Base-by-base conservation (phyloP, 139 green algal species). In the Penium margaritaceum region DNA sequence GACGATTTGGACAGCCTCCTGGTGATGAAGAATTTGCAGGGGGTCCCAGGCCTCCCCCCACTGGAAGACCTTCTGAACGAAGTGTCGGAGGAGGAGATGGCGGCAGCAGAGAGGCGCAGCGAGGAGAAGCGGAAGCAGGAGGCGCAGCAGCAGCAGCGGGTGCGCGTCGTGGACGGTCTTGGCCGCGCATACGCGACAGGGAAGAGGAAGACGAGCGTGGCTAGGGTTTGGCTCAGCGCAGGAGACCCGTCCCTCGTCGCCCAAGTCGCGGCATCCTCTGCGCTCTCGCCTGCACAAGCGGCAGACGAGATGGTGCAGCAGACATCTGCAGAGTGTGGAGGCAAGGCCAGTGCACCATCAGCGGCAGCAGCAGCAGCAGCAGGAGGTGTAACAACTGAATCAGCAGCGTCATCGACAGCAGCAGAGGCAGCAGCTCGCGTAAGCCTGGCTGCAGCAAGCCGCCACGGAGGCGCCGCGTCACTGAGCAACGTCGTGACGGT, bases 401-500 rank as follows among this genome's bases (percentile, higher is more conserved):
- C n/a, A n/a, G n/a, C n/a, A n/a, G n/a, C n/a, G n/a, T n/a, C n/a
- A n/a, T n/a, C n/a, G n/a, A n/a, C n/a, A n/a, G n/a, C n/a, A n/a
- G n/a, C n/a, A n/a, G n/a, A n/a, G n/a, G n/a, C n/a, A n/a, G n/a
- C n/a, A n/a, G n/a, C n/a, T n/a, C n/a, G n/a, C n/a, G n/a, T n/a
- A n/a, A n/a, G n/a, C n/a, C n/a, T n/a, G n/a, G n/a, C n/a, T n/a
- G n/a, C n/a, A n/a, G n/a, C n/a, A n/a, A n/a, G n/a, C n/a, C n/a
- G n/a, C n/a, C n/a, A n/a, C n/a, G n/a, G n/a, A n/a, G n/a, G n/a
- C n/a, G n/a, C n/a, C n/a, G n/a, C n/a, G n/a, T n/a, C n/a, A n/a
- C n/a, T n/a, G n/a, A 21, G 41, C 33, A 86, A 71, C 58, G 6
- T 7, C 4, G 80, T 96, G 2, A 67, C 79, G 4, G 79, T 96